Base-by-base conservation (phyloP, 306 rosid genomes). In the Quercus bicolor region DNA sequence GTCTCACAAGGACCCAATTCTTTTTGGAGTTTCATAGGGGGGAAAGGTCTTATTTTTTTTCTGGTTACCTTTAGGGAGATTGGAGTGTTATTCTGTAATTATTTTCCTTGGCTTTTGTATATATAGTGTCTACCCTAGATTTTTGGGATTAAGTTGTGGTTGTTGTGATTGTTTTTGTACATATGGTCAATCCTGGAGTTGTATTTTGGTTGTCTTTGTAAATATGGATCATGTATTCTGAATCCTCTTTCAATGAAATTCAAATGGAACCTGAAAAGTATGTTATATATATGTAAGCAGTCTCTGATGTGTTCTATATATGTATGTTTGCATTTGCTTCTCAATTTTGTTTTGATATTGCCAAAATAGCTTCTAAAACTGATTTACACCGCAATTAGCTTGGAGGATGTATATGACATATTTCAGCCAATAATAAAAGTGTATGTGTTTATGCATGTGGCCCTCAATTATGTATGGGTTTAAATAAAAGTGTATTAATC, bases 211-310 rank as follows among this genome's bases (percentile, higher is more conserved):
- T 64, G 12, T 64, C 11, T 68, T 48, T 91, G 84, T 86, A 83
- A 57, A 76, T 89, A 82, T 83, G 81, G 23, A 55, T 78, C 64
- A 14, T 88, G 84, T 68, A 59, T 74, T 52, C 12, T 74, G 28
- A 75, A 72, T 53, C 83, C 74, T 83, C 70, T 34, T 20, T 73
- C 62, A 69, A 55, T 81, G 34, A 40, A 86, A 75, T 56, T 83
- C 69, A 74, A 11, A 72, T 24, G 86, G 75, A 87, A 82, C 80
- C 62, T 68, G 62, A 31, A 61, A 62, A 40, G 57, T 20, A 23
- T 11, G 43, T 23, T 81, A 52, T 23, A 56, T n/a, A 56, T 74
- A 5, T 70, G 8, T 20, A 48, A 48, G 21, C 15, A 19, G 62
- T 18, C 62, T 12, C 15, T 20, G 11, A 9, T 3, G 45, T 37